Evolutionary conservation across 2,329 filamentous ascomycete genomes (phyloP), one percentile per base, ranked within the genome.

Genomic region (Gnomoniopsis smithogilvyi): DNA sequence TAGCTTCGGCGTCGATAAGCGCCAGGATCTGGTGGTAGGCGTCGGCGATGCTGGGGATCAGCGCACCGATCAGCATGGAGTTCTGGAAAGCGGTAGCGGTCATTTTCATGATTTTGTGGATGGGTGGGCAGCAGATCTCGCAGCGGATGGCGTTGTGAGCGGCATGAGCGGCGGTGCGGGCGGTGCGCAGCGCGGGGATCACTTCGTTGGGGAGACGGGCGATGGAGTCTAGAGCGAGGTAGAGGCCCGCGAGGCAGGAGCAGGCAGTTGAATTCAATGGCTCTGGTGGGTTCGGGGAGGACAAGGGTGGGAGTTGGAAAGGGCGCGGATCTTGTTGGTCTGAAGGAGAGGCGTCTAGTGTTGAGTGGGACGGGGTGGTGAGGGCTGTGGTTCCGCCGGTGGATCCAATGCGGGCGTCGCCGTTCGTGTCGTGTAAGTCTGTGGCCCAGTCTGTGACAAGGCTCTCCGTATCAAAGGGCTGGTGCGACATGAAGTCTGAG

Each of bases 21-120:
- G 72, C 70, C 14, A 87, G 72, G 50, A 88, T 81, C 30, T 70
- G 72, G 56, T 76, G 76, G 72, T 87, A 87, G 8, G 81, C 80
- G 67, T 84, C 80, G 55, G 80, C 82, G 48, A 83, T 77, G 10
- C 81, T 80, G 1, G 83, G 83, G 3, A 87, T 72, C 33, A 87
- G 75, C 2, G 83, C 79, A 7, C 78, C 81, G 3, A 87, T 72
- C 54, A 84, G 74, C 82, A 86, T 86, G 52, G 80, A 74, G 66
- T 78, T 85, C 67, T 87, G 84, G 62, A 84, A 81, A 33, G 75
- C 65, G 54, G 81, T 78, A 53, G 85, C 76, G 22, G 77, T 73
- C 1, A 75, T 72, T 7, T 7, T 43, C 56, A 49, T 50, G 53
- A 8, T 43, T 45, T 56, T 22, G 10, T 54, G 43, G 1, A 72